Conservation (phyloP, 768 basidiomycete genomes). For the Lactarius akahatsu region DNA sequence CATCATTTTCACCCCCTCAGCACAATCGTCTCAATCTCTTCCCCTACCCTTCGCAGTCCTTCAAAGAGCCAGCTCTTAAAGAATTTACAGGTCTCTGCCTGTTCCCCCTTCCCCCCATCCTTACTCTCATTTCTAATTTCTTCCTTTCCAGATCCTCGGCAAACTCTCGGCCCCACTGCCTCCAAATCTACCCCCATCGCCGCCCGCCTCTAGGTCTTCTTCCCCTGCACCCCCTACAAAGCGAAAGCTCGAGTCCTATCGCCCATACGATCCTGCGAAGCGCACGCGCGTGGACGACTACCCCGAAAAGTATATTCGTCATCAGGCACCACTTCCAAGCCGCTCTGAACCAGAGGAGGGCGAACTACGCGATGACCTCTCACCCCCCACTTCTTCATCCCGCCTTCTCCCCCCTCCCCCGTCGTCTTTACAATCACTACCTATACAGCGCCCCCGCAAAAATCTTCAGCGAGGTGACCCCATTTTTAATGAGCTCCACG, state of each 20-base stretch:
- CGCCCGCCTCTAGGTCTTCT: conserved; percentile 45
- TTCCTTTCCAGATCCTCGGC: conserved; percentile 41
- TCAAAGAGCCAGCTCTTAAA: conserved; percentile 38
- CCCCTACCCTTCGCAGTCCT: conserved; percentile 31
- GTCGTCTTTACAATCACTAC: conserved; percentile 43
- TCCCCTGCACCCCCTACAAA: conserved; percentile 43
- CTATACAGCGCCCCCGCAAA: conserved; percentile 66
- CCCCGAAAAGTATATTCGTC: conserved; percentile 34
- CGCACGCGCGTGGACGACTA: conserved; percentile 34
- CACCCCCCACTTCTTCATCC: conserved; percentile 23
- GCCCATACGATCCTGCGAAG: conserved; percentile 28
- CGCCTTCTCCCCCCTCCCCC: conserved; percentile 30
- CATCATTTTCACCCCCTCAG: conserved; percentile 10
- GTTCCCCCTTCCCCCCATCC: conserved; percentile 13
- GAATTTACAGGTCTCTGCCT: conserved; percentile 40
- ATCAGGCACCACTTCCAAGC: conserved; percentile 30
- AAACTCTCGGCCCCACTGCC: conserved; percentile 43
- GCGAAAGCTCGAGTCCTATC: conserved; percentile 38
- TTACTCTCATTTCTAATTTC: conserved; percentile 27
- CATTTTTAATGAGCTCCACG: conserved; percentile 61
- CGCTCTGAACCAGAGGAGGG: conserved; percentile 50
- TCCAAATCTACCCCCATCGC: conserved; percentile 46
- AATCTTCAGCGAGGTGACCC: conserved; percentile 44
- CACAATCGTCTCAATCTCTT: conserved; percentile 21
- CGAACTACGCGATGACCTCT: conserved; percentile 45